Percentiles rank a stretch among this genome's conserved stretches.
phyloP scores from a whole-genome alignment of 495 filamentous ascomycete genomes.

The Penicillium nucicola region DNA sequence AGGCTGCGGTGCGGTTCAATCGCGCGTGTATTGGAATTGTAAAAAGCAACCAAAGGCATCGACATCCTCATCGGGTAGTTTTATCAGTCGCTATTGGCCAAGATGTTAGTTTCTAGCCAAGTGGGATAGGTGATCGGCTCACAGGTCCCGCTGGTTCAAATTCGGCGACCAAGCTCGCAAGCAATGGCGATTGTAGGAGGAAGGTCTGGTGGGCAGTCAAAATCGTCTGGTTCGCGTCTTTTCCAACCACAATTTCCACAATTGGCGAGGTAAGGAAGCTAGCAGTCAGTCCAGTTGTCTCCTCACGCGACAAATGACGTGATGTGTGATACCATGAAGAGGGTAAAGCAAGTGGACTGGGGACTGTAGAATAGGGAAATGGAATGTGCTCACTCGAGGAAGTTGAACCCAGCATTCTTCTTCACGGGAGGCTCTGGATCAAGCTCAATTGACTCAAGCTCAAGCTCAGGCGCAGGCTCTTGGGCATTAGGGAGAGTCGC shows the following conservation, averaged over 20 bases:
- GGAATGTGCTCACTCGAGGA: slow-evolving; percentile 31
- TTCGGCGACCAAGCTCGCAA: slow-evolving; percentile 58
- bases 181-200: slow-evolving; percentile 68
- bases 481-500: slow-evolving; percentile 19
- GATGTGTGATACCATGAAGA: too few relatives aligned
- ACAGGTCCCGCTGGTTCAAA: slow-evolving; percentile 46
- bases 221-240: slow-evolving; percentile 53
- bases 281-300: slow-evolving; percentile 4
- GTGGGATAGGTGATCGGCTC: not conserved
- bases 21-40: slow-evolving; percentile 87
- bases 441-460: not conserved
- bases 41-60: slow-evolving; percentile 85
- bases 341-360: too few relatives aligned
- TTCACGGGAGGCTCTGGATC: slow-evolving; percentile 19
- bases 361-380: not conserved
- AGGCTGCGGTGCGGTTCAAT: slow-evolving; percentile 76
- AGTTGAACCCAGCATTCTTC: slow-evolving; percentile 25
- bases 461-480: not conserved
- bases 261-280: slow-evolving; percentile 70
- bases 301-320: too few relatives aligned
- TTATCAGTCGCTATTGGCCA: slow-evolving; percentile 54
- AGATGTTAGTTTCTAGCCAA: not conserved
- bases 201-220: slow-evolving; percentile 79
- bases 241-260: slow-evolving; percentile 71
- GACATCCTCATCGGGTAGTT: slow-evolving; percentile 67